Evolutionary conservation across 1,284 basidiomycete genomes (phyloP).

Genomic region (Lignosus rhinocerotis): DNA sequence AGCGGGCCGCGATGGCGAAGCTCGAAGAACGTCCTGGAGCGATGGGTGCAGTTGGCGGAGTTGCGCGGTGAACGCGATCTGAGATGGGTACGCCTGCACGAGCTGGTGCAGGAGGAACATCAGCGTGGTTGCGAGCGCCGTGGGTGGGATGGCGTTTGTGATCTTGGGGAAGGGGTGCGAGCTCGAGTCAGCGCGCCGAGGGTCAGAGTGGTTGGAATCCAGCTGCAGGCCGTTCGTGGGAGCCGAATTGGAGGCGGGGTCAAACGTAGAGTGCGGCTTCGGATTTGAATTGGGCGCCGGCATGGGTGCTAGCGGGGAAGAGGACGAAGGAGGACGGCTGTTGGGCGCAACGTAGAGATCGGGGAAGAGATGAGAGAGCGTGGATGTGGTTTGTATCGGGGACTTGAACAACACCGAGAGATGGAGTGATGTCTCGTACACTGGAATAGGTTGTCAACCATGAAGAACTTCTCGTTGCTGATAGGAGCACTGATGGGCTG

Average conservation of each 20-base stretch:
- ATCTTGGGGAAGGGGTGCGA: too few species aligned
- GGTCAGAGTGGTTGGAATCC: background rate
- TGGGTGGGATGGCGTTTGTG: slow-evolving; percentile 20
- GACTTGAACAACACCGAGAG: slow-evolving; percentile 61
- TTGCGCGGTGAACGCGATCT: slow-evolving; percentile 51
- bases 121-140: slow-evolving; percentile 37
- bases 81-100: slow-evolving; percentile 58
- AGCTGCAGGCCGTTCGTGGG: background rate
- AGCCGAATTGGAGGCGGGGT: background rate
- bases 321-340: background rate
- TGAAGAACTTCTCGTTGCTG: background rate
- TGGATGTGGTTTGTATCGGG: slow-evolving; percentile 55
- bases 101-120: slow-evolving; percentile 58
- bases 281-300: background rate
- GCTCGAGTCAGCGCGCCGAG: too few species aligned
- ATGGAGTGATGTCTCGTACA: slow-evolving; percentile 71
- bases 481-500: slow-evolving; percentile 4
- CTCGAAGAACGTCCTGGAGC: slow-evolving; percentile 28
- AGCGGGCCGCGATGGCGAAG: slow-evolving; percentile 29
- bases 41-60: slow-evolving; percentile 41
- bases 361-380: slow-evolving; percentile 58
- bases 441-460: slow-evolving; percentile 35
- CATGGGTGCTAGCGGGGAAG: background rate
- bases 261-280: background rate
- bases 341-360: slow-evolving; percentile 39